These are phyloP conservation scores for Aspergillus affinis DNA, from an alignment of 495 filamentous ascomycete genomes.

Conservation along the genomic window DNA sequence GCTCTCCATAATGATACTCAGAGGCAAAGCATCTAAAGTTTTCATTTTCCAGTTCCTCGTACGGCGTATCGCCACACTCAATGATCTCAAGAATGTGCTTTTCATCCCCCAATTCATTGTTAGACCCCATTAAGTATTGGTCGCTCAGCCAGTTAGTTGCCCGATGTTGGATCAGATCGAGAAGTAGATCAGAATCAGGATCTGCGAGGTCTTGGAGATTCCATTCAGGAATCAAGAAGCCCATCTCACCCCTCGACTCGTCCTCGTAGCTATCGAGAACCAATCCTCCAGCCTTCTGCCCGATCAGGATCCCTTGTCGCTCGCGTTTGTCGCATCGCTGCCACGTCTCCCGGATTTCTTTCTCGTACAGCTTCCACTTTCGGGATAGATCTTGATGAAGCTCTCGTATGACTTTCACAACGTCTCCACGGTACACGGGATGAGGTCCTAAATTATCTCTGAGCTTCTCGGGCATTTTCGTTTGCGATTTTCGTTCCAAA, in stretches of 20 bases:
- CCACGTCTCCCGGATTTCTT: conserved; percentile 1
- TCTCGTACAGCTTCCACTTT: neutral
- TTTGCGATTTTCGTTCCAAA: no score
- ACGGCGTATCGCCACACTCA: conserved; percentile 9
- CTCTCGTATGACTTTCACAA: neutral
- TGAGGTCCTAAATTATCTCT: neutral
- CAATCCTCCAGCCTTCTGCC: neutral
- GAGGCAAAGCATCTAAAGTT: neutral
- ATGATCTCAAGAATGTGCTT: neutral
- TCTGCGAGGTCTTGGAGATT: conserved; percentile 37
- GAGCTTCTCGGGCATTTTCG: no score
- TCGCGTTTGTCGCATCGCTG: neutral
- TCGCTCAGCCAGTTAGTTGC: conserved; percentile 13
- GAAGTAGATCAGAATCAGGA: conserved; percentile 27
- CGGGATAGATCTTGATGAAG: neutral
- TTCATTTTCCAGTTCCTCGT: neutral
- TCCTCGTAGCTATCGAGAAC: neutral
- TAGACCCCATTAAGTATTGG: neutral
- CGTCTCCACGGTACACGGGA: neutral
- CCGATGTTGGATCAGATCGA: conserved; percentile 31
- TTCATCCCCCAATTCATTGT: neutral
- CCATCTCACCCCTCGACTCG: conserved; percentile 19
- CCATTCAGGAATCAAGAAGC: conserved; percentile 34
- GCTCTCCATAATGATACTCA: neutral
- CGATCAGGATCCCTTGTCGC: neutral